Base-by-base conservation (phyloP, 169 alveolate genomes). In the Plasmodium relictum region DNA sequence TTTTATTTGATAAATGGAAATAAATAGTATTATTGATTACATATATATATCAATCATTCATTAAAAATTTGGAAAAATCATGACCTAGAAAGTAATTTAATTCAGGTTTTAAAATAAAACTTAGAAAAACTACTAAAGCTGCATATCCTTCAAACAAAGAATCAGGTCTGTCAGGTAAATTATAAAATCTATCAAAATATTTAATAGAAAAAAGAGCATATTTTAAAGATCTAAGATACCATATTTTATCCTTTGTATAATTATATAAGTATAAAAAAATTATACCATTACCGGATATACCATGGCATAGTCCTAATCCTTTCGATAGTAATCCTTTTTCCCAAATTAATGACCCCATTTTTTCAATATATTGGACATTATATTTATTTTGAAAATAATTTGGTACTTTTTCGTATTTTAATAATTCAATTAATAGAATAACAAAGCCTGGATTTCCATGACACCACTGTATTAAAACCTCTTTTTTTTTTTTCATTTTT, bases 241-340 rank as follows among this genome's bases (percentile, higher is more conserved):
- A 78, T 16, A 12, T 39, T 58, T 70, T 78, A 39, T 65, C 63
- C 4, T 70, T 54, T 14, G 89, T 78, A 41, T 50, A 42, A 50
- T 78, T 78, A 65, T 78, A 78, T 18, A 78, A 42, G 24, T 78
- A 78, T 18, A 78, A 65, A 56, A 78, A 63, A 41, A 42, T 56
- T 6, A 78, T 54, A 2, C 89, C 89, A 24, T 78, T 78, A 0
- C 89, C 89, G 26, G 89, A n/a, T 48, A 78, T 78, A 20, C 89
- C 89, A 52, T 78, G 89, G 42, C 89, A 78, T 14, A 78, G 54
- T 16, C 89, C 89, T 39, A 78, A 48, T 22, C 89, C 89, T 78
- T 78, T 78, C 8, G 6, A 63, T 78, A 78, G 41, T 65, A 78
- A 63, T 18, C 89, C 89, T 31, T 58, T 50, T 20, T 62, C 71